phyloP scores from a whole-genome alignment of 257 asterid species.

The Schizonepeta tenuifolia region DNA sequence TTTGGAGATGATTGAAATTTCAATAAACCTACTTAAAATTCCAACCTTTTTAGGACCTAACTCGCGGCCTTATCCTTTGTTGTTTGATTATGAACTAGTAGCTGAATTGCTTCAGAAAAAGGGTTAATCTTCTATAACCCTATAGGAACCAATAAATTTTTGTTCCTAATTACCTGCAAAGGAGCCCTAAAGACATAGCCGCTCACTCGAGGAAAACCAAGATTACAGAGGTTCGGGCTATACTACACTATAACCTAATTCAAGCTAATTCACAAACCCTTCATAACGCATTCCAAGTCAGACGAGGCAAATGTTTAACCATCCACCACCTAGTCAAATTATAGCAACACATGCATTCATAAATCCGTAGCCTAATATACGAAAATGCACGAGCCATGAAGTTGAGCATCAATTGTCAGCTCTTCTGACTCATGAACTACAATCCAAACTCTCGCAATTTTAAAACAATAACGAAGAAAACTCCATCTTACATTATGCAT shows the following conservation, averaged over 20 bases:
- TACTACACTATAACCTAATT: constrained; percentile 2
- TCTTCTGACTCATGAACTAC: constrained; percentile 11
- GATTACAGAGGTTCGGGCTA: neutral
- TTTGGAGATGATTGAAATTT: neutral
- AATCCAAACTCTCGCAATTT: neutral
- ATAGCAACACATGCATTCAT: neutral
- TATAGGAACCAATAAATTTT: neutral
- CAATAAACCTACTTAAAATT: neutral
- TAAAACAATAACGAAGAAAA: neutral
- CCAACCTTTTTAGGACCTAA: neutral
- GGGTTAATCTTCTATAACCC: neutral
- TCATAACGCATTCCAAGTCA: constrained; percentile 13
- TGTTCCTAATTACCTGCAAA: constrained; percentile 1
- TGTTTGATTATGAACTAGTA: neutral
- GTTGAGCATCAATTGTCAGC: constrained; percentile 9
- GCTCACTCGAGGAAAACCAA: neutral
- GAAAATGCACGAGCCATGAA: neutral
- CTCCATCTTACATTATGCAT: neutral
- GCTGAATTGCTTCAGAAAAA: neutral
- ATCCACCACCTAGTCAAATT: neutral
- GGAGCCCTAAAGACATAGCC: neutral
- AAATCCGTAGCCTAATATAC: neutral
- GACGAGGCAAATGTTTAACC: constrained; percentile 18
- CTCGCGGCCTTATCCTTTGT: neutral
- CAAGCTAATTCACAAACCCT: constrained; percentile 24